A percentile compares a stretch with the other conserved stretches of the same genome.
Evolutionary conservation across 768 basidiomycete species (phyloP).

Genomic region (Boletus sp.): DNA sequence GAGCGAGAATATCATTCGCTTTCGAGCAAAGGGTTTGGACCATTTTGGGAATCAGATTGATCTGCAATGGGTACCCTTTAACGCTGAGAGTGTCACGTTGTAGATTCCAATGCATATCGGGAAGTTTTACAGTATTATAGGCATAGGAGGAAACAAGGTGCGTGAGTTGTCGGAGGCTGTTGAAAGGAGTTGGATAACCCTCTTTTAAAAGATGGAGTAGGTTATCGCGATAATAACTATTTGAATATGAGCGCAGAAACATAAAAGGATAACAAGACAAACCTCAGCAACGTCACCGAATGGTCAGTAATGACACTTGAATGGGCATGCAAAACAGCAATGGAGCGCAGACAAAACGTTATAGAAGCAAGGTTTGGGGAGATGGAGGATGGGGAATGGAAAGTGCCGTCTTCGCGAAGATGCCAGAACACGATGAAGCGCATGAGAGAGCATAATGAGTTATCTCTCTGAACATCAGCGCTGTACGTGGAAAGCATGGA

Average conservation of each 20-base stretch:
- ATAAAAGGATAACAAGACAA: too few species aligned
- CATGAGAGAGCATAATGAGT: not conserved
- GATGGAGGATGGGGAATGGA: not conserved
- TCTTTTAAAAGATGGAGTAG: not conserved
- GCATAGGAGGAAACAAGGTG: not conserved
- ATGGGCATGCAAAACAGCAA: not conserved
- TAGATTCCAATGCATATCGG: constrained; percentile 1
- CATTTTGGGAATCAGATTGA: not conserved
- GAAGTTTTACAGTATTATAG: not conserved
- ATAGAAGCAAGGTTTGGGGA: not conserved
- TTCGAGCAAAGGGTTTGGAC: rapidly evolving
- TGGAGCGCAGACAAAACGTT: not conserved
- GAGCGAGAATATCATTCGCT: not conserved
- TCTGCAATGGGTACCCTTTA: not conserved
- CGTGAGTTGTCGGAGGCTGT: not conserved
- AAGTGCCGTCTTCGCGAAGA: not conserved
- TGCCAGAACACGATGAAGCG: not conserved
- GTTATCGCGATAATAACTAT: not conserved
- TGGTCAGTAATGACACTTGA: too few species aligned
- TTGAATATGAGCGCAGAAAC: too few species aligned
- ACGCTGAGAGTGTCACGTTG: not conserved
- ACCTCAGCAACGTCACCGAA: too few species aligned
- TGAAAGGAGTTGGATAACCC: not conserved
- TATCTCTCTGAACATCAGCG: not conserved
- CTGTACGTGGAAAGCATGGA: not conserved